phyloP scores from a whole-genome alignment of 2,329 filamentous ascomycete genomes.

The Colletotrichum musicola region DNA sequence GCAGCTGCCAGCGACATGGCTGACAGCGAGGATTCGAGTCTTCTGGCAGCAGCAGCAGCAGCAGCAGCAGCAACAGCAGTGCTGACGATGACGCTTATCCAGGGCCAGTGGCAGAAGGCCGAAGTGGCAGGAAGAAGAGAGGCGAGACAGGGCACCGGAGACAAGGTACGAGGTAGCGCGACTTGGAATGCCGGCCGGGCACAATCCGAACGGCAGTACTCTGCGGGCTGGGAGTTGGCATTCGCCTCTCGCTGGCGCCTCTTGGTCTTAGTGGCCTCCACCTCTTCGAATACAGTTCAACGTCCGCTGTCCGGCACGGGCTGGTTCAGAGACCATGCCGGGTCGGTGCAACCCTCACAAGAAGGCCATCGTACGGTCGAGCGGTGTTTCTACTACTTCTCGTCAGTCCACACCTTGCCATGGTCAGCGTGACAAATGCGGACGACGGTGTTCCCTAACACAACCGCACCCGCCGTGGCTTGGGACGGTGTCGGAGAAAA shows the following conservation, averaged over 20 bases:
- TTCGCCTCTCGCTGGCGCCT: slow-evolving; percentile 19
- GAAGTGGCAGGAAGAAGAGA: not conserved
- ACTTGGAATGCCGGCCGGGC: slow-evolving; percentile 32
- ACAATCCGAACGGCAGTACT: slow-evolving; percentile 34
- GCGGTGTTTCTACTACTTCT: slow-evolving; percentile 16
- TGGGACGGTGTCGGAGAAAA: slow-evolving; percentile 7
- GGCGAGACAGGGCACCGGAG: slow-evolving; percentile 3
- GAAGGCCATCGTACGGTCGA: slow-evolving; percentile 25
- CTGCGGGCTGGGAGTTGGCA: slow-evolving; percentile 1
- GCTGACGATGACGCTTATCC: slow-evolving; percentile 20
- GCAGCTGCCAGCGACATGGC: too few relatives aligned
- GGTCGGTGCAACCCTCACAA: slow-evolving; percentile 28
- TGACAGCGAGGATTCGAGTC: too few relatives aligned
- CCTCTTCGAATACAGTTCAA: slow-evolving; percentile 35
- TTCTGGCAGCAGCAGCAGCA: too few relatives aligned
- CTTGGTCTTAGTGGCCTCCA: slow-evolving; percentile 32
- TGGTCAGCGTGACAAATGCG: slow-evolving; percentile 25
- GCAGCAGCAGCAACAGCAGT: not conserved
- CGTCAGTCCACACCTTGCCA: slow-evolving; percentile 14
- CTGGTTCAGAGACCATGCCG: slow-evolving; percentile 19
- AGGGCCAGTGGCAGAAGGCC: slow-evolving; percentile 1
- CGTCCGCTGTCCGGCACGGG: slow-evolving; percentile 29
- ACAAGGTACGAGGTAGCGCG: not conserved
- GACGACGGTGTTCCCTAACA: not conserved
- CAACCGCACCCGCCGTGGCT: slow-evolving; percentile 7